A percentile compares a stretch with the other conserved stretches of the same genome.
These are phyloP conservation scores for Jamesozyma rosinii DNA, from an alignment of 805 yeast genomes.

Conservation along the genomic window DNA sequence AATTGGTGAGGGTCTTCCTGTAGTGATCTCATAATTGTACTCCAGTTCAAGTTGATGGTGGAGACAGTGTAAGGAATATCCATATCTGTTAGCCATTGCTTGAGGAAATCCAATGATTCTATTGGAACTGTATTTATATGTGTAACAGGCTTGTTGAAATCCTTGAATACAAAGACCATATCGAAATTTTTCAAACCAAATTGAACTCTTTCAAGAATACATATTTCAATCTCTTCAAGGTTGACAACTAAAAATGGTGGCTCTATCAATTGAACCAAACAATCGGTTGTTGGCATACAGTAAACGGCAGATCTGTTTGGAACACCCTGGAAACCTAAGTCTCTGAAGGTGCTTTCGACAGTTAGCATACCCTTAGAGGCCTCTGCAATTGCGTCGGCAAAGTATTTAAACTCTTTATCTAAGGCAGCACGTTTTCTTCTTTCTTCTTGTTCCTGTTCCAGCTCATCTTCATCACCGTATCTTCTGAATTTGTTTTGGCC, in stretches of 20 bases:
- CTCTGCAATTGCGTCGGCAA: constrained; percentile 85
- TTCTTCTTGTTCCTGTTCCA: constrained; percentile 97
- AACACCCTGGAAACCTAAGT: constrained; percentile 94
- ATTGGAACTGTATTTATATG: constrained; percentile 93
- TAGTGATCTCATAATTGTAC: constrained; percentile 87
- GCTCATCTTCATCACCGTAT: constrained; percentile 96
- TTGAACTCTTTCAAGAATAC: constrained; percentile 93
- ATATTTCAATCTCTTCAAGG: constrained; percentile 84
- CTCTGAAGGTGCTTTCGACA: constrained; percentile 90
- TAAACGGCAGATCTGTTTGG: constrained; percentile 90
- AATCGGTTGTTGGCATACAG: constrained; percentile 95
- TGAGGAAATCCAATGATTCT: constrained; percentile 82
- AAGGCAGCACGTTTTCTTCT: constrained; percentile 82
- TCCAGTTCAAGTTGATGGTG: constrained; percentile 92
- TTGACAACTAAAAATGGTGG: constrained; percentile 92
- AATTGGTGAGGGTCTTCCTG: constrained; percentile 89
- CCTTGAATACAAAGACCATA: constrained; percentile 91
- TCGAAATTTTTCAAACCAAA: constrained; percentile 95
- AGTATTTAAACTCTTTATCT: constrained; percentile 83
- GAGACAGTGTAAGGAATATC: constrained; percentile 94
- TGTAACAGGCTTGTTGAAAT: constrained; percentile 75
- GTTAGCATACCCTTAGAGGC: constrained; percentile 76
- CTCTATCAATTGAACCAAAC: constrained; percentile 86
- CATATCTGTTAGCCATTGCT: constrained; percentile 95
- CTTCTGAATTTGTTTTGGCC: constrained; percentile 56